Conservation (phyloP, 2,329 filamentous ascomycete genomes). For the Epichloe gansuensis region DNA sequence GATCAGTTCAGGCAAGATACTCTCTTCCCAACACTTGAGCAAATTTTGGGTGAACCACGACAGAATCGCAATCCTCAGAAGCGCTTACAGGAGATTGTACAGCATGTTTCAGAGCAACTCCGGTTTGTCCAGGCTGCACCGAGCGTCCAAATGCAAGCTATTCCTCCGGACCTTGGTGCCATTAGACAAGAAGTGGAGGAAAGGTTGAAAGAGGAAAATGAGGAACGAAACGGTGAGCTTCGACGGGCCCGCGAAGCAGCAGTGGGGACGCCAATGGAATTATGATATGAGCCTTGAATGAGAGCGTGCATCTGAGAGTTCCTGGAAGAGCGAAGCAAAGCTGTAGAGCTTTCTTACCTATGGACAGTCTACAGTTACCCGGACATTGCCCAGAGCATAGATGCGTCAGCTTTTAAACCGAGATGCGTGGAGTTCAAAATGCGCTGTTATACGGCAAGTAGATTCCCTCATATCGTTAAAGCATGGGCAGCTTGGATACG, state of each 20-base stretch:
- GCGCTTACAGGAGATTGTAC: conserved; percentile 61
- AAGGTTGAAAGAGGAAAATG: conserved; percentile 49
- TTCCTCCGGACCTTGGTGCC: conserved; percentile 62
- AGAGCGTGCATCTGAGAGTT: no score
- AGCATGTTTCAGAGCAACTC: conserved; percentile 72
- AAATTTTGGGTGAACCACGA: conserved; percentile 51
- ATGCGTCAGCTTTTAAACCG: no score
- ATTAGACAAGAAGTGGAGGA: conserved; percentile 58
- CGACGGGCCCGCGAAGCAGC: conserved; percentile 44
- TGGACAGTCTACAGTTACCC: no score
- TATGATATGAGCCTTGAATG: conserved; percentile 19
- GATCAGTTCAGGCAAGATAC: conserved; percentile 81
- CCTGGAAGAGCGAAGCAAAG: no score
- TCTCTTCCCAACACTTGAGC: conserved; percentile 75
- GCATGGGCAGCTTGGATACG: no score
- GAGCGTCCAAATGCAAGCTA: conserved; percentile 70
- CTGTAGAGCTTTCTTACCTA: no score
- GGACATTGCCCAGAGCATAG: no score
- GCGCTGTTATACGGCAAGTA: no score
- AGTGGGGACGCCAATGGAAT: conserved; percentile 44
- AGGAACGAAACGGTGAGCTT: conserved; percentile 42
- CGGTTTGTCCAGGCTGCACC: conserved; percentile 75
- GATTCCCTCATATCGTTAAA: no score
- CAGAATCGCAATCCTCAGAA: conserved; percentile 71
- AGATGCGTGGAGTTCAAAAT: no score